These are phyloP conservation scores for Emergomyces pasteurianus DNA, from an alignment of 2,329 filamentous ascomycete genomes.

Conservation along the genomic window DNA sequence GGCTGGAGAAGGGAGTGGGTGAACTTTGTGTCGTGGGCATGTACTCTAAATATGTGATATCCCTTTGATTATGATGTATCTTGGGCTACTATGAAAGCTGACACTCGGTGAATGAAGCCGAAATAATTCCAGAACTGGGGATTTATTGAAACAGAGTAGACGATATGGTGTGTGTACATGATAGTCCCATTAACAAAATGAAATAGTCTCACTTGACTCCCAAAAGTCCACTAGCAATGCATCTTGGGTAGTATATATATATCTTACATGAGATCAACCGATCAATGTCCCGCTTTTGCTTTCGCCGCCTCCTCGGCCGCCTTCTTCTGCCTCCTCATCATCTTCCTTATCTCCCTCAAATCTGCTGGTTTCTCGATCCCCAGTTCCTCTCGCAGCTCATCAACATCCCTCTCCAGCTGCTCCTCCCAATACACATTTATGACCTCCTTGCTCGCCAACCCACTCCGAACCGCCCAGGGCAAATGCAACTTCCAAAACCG, in stretches of 20 bases:
- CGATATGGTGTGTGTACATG: not conserved
- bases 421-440: slow-evolving; percentile 99
- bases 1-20: not conserved
- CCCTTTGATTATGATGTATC: not conserved
- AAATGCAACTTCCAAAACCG: slow-evolving; percentile 56
- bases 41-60: not conserved
- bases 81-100: not conserved
- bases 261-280: not conserved
- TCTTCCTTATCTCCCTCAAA: slow-evolving; percentile 62
- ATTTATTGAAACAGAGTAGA: not conserved
- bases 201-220: not conserved
- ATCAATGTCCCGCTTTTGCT: slow-evolving; percentile 1
- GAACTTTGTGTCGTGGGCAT: not conserved
- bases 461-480: slow-evolving; percentile 85
- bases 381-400: slow-evolving; percentile 59
- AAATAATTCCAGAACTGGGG: not conserved
- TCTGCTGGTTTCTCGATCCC: slow-evolving; percentile 84
- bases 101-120: not conserved
- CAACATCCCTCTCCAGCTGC: slow-evolving; percentile 71
- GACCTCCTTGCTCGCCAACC: slow-evolving; percentile 61
- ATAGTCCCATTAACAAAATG: not conserved
- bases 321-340: slow-evolving; percentile 57
- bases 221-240: not conserved
- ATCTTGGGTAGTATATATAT: slow-evolving; percentile 2
- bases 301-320: slow-evolving; percentile 41